Evolutionary conservation across 768 basidiomycete genomes (phyloP).

Genomic region (Cyclocybe cylindracea): DNA sequence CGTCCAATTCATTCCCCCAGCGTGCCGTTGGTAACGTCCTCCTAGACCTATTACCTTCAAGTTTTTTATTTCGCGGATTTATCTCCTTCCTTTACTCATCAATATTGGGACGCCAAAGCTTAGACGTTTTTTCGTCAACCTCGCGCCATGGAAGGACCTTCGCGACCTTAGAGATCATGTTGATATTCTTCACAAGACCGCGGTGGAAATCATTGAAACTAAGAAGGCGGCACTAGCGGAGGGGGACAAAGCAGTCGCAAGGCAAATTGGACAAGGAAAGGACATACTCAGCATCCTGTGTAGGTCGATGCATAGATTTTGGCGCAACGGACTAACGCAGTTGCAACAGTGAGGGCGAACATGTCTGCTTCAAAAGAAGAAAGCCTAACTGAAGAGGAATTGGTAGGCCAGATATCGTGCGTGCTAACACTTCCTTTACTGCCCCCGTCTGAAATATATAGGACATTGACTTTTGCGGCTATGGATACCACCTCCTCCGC

Average conservation of each 20-base stretch:
- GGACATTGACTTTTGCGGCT: constrained; percentile 23
- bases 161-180: constrained; percentile 30
- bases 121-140: constrained; percentile 30
- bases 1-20: constrained; percentile 1
- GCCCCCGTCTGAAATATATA: background rate
- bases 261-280: constrained; percentile 38
- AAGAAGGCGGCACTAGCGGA: constrained; percentile 36
- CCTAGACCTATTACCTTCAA: constrained; percentile 17
- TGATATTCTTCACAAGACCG: constrained; percentile 35
- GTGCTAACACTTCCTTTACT: constrained; percentile 1
- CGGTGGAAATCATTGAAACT: constrained; percentile 32
- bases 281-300: constrained; percentile 50
- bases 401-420: constrained; percentile 38
- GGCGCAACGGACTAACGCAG: background rate
- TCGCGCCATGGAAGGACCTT: constrained; percentile 31
- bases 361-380: constrained; percentile 31
- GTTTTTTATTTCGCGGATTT: constrained; percentile 16
- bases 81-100: constrained; percentile 20
- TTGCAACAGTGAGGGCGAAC: constrained; percentile 39
- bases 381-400: constrained; percentile 33
- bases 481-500: constrained; percentile 25
- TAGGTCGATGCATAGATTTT: constrained; percentile 21
- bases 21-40: background rate
- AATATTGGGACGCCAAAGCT: constrained; percentile 31
- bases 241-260: constrained; percentile 34